phyloP scores from a whole-genome alignment of 2,329 filamentous ascomycete genomes.

The Alternaria brassicicola region DNA sequence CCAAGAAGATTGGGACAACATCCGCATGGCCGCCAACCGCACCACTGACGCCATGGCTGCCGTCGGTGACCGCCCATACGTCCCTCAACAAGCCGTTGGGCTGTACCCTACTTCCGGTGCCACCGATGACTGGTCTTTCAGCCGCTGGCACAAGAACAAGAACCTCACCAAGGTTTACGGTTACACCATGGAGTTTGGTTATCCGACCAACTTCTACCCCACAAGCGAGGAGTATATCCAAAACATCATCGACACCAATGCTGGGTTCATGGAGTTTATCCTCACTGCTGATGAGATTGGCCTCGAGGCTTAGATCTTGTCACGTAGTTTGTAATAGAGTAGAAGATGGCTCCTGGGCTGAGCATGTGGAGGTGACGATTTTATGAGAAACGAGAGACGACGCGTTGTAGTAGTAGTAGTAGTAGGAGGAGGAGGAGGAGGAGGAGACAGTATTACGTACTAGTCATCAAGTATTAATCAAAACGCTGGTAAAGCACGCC shows the following conservation, averaged over 20 bases:
- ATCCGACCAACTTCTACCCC: conserved; percentile 51
- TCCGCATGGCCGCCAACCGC: conserved; percentile 39
- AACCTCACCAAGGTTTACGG: conserved; percentile 50
- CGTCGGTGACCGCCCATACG: conserved; percentile 44
- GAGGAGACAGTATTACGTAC: not conserved
- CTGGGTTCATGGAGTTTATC: conserved; percentile 52
- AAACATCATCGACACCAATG: conserved; percentile 52
- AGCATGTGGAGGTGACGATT: not conserved
- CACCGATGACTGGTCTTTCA: conserved; percentile 49
- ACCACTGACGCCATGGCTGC: conserved; percentile 45
- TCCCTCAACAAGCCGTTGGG: conserved; percentile 44
- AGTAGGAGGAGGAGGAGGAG: not conserved
- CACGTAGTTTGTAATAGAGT: not conserved
- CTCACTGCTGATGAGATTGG: conserved; percentile 45
- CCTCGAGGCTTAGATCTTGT: conserved; percentile 25
- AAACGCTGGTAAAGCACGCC: not conserved
- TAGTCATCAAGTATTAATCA: not conserved
- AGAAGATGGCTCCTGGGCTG: not conserved
- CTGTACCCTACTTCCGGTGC: conserved; percentile 49
- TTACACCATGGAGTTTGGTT: conserved; percentile 52
- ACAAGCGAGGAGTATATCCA: conserved; percentile 48
- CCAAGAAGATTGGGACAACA: conserved; percentile 42
- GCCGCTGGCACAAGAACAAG: conserved; percentile 45
- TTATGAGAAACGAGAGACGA: conserved; percentile 3
- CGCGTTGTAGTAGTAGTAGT: not conserved